These are phyloP conservation scores for Penicillium psychrosexuale DNA, from an alignment of 2,329 filamentous ascomycete genomes.

Conservation along the genomic window DNA sequence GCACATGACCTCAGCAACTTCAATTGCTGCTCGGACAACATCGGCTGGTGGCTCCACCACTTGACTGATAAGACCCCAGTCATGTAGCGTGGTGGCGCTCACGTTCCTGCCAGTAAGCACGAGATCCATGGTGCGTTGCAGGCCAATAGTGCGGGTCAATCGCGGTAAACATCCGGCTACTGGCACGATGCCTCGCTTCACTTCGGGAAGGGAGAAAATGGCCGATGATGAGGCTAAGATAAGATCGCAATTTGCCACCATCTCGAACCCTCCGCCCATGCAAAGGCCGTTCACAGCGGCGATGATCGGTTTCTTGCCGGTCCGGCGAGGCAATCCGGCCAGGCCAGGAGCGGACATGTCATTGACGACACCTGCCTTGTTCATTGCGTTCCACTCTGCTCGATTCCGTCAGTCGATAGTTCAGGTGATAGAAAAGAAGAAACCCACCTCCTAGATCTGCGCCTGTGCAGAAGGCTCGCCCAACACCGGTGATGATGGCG, in stretches of 20 bases:
- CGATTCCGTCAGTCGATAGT: not conserved
- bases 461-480: constrained; percentile 65
- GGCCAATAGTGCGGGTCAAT: constrained; percentile 62
- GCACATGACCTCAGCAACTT: constrained; percentile 59
- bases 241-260: constrained; percentile 70
- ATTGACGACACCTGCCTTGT: constrained; percentile 33
- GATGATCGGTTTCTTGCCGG: constrained; percentile 70
- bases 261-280: constrained; percentile 74
- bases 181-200: constrained; percentile 66
- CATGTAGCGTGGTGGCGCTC: constrained; percentile 56
- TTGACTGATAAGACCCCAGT: constrained; percentile 69
- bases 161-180: constrained; percentile 69
- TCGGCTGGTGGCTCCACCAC: constrained; percentile 48
- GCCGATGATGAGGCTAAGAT: constrained; percentile 52
- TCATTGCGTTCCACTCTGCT: constrained; percentile 54
- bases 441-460: constrained; percentile 59
- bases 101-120: constrained; percentile 62
- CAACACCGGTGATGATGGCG: constrained; percentile 62
- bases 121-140: constrained; percentile 68
- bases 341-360: constrained; percentile 54
- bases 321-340: constrained; percentile 63
- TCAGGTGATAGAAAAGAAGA: not conserved
- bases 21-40: constrained; percentile 46
- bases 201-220: constrained; percentile 68
- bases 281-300: constrained; percentile 74